Evolutionary conservation across 768 basidiomycete species (phyloP).

Genomic region (Rhodotorula paludigena): DNA sequence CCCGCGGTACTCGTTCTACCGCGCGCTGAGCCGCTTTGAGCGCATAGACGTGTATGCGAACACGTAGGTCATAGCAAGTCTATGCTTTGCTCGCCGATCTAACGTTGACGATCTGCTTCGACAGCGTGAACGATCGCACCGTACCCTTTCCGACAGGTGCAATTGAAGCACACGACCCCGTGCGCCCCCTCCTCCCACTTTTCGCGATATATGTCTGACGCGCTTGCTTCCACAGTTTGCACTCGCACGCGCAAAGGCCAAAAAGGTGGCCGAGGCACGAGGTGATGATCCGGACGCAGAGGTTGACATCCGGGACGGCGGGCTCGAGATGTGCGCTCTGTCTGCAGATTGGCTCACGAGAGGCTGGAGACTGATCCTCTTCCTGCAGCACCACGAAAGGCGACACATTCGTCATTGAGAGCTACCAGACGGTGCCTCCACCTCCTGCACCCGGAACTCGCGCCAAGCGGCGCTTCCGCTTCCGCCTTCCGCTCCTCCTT

Average conservation of each 20-base stretch:
- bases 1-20: constrained; percentile 68
- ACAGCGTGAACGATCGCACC: constrained; percentile 56
- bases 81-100: neutral
- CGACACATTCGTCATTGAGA: constrained; percentile 55
- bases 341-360: no score
- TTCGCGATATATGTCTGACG: constrained; percentile 39
- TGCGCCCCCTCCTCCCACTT: constrained; percentile 55
- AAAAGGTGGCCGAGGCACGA: constrained; percentile 47
- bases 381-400: constrained; percentile 47
- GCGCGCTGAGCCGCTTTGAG: constrained; percentile 63
- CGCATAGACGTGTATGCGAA: constrained; percentile 76
- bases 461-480: constrained; percentile 59
- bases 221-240: constrained; percentile 14
- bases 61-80: constrained; percentile 52
- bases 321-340: constrained; percentile 20
- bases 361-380: no score
- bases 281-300: constrained; percentile 61
- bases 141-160: constrained; percentile 78
- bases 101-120: neutral
- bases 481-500: constrained; percentile 57
- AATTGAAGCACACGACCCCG: constrained; percentile 63
- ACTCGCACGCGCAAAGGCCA: constrained; percentile 29
- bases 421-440: constrained; percentile 58
- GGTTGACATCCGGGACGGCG: constrained; percentile 14
- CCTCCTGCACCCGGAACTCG: constrained; percentile 48